Conservation (phyloP, 805 yeast species). For the Zygosaccharomyces rouxii region DNA sequence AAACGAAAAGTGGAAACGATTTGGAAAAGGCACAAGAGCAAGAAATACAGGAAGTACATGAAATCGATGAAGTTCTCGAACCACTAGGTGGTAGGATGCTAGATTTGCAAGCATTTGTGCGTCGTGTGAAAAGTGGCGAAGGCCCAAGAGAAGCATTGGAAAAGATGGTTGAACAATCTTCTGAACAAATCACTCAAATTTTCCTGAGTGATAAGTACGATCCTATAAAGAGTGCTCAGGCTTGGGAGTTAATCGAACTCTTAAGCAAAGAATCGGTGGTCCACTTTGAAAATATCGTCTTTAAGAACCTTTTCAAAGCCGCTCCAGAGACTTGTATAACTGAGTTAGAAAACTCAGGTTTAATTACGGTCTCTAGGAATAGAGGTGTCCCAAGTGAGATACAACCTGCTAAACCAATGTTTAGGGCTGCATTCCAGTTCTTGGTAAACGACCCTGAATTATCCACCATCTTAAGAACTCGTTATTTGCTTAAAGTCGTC, state of each 20-base stretch:
- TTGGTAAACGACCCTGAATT: conserved; percentile 55
- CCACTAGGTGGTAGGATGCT: conserved; percentile 95
- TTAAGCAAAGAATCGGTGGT: conserved; percentile 49
- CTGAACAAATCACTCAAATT: conserved; percentile 83
- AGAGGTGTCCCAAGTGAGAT: conserved; percentile 69
- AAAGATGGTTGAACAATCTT: conserved; percentile 78
- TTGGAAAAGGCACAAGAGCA: conserved; percentile 28
- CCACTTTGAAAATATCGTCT: conserved; percentile 47
- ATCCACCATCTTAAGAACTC: conserved; percentile 58
- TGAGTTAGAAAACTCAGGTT: conserved; percentile 73
- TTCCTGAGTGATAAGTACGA: conserved; percentile 49
- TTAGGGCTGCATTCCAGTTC: conserved; percentile 68
- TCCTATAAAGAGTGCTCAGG: conserved; percentile 72
- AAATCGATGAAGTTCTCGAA: conserved; percentile 52
- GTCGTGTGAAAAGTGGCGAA: conserved; percentile 88
- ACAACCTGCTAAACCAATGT: conserved; percentile 80
- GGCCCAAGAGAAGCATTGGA: conserved; percentile 66
- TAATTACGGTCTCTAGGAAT: conserved; percentile 66
- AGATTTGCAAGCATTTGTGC: conserved; percentile 83
- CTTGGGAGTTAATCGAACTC: conserved; percentile 74
- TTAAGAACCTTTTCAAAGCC: conserved; percentile 56
- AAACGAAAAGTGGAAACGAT: conserved; percentile 24
- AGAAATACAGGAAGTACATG: conserved; percentile 19
- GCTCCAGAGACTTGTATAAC: conserved; percentile 53
- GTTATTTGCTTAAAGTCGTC: conserved; percentile 52